Percentiles rank a stretch among this genome's conserved stretches.
phyloP scores from a whole-genome alignment of 805 yeast genomes.

The Lipomyces japonicus region DNA sequence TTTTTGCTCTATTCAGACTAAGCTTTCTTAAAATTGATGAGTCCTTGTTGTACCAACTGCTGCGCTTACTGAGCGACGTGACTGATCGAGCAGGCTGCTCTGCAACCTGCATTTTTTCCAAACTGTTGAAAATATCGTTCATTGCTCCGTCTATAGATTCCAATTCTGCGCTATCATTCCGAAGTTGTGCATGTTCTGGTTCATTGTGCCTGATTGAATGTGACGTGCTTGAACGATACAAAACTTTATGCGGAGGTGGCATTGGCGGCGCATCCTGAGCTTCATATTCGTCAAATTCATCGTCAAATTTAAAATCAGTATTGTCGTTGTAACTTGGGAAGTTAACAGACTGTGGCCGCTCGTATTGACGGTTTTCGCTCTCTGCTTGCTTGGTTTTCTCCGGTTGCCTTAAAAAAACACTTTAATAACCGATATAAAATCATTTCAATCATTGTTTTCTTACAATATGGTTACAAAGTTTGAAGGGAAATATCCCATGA shows the following conservation, averaged over 20 bases:
- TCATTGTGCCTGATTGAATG: constrained; percentile 11
- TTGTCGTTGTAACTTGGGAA: too few relatives aligned
- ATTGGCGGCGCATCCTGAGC: constrained; percentile 33
- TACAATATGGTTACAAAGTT: constrained; percentile 67
- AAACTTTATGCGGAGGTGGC: constrained; percentile 39
- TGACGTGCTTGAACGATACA: constrained; percentile 18
- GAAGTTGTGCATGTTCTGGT: background rate
- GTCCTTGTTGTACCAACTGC: constrained; percentile 1
- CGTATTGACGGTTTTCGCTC: background rate
- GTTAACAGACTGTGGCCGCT: too few relatives aligned
- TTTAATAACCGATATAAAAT: background rate
- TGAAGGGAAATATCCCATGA: constrained; percentile 81
- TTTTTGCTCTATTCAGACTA: constrained; percentile 18
- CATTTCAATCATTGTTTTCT: constrained; percentile 7
- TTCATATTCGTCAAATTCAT: background rate
- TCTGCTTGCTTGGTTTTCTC: background rate
- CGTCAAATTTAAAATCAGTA: background rate
- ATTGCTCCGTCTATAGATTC: constrained; percentile 39
- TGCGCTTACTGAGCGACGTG: background rate
- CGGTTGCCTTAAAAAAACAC: background rate
- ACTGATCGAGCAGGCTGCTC: constrained; percentile 2
- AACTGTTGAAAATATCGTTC: constrained; percentile 36
- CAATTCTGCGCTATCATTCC: constrained; percentile 15
- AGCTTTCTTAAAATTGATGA: background rate
- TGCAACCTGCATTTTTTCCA: constrained; percentile 30